phyloP scores from a whole-genome alignment of 2,329 filamentous ascomycete species.

The Neofusicoccum kwambonambiense region DNA sequence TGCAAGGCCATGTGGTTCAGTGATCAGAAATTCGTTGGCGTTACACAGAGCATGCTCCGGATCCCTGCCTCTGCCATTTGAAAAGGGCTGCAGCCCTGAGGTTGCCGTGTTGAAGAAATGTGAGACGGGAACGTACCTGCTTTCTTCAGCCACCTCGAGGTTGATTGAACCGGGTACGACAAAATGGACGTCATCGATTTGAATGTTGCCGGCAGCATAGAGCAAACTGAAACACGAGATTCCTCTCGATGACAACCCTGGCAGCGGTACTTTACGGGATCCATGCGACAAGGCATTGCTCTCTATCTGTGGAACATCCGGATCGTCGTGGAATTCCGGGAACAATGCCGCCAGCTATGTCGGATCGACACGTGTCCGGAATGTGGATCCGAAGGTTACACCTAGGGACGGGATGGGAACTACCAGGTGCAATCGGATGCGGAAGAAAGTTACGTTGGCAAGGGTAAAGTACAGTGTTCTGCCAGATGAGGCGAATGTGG shows the following conservation, averaged over 20 bases:
- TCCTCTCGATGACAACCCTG: too few relatives aligned
- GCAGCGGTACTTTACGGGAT: background rate
- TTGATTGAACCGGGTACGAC: background rate
- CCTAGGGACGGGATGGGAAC: background rate
- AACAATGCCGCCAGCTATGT: background rate
- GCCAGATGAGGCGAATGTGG: too few relatives aligned
- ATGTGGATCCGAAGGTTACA: background rate
- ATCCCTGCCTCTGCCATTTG: background rate
- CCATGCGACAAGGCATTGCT: background rate
- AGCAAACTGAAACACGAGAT: background rate
- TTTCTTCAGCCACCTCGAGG: background rate
- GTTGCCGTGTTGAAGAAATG: background rate
- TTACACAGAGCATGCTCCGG: background rate
- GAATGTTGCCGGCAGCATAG: background rate
- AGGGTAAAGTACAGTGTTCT: too few relatives aligned
- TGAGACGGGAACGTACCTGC: background rate
- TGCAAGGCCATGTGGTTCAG: conserved; percentile 1
- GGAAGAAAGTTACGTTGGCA: too few relatives aligned
- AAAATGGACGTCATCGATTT: background rate
- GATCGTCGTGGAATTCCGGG: background rate
- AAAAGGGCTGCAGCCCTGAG: background rate
- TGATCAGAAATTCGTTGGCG: background rate
- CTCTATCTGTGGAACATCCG: background rate
- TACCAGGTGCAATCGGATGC: background rate
- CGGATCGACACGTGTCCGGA: background rate